Percentiles rank a stretch among this genome's conserved stretches.
phyloP scores from a whole-genome alignment of 2,329 filamentous ascomycete genomes.

The Fusarium continuum region DNA sequence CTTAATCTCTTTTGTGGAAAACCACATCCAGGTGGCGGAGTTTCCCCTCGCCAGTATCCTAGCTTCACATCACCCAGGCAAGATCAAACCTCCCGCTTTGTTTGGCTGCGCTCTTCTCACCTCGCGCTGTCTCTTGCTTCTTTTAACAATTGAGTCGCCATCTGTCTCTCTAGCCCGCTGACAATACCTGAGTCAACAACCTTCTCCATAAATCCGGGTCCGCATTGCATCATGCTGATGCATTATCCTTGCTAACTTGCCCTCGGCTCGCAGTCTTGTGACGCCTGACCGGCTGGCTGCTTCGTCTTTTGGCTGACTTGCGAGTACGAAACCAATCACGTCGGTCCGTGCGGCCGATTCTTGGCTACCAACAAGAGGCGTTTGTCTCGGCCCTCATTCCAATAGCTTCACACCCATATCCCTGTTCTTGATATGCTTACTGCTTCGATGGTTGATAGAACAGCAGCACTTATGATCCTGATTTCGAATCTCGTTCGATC shows the following conservation, averaged over 20 bases:
- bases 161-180: constrained; percentile 24
- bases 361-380: constrained; percentile 40
- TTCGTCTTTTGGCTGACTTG: constrained; percentile 33
- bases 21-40: constrained; percentile 26
- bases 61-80: constrained; percentile 6
- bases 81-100: constrained; percentile 16
- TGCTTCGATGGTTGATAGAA: constrained; percentile 11
- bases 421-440: constrained; percentile 32
- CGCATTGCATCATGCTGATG: constrained; percentile 45
- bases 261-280: constrained; percentile 39
- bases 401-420: constrained; percentile 35
- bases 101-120: constrained; percentile 10
- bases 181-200: constrained; percentile 35
- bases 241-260: constrained; percentile 30
- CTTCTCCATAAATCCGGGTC: constrained; percentile 39
- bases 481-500: constrained; percentile 17
- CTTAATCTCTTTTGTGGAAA: constrained; percentile 34
- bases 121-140: constrained; percentile 14
- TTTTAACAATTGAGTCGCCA: constrained; percentile 15
- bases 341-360: constrained; percentile 25
- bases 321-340: constrained; percentile 40
- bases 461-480: background rate
- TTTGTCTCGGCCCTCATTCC: constrained; percentile 41
- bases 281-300: constrained; percentile 34
- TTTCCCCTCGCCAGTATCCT: constrained; percentile 21